Conservation (phyloP, 208 protist species). For the Jaenimonas drosophilae region DNA sequence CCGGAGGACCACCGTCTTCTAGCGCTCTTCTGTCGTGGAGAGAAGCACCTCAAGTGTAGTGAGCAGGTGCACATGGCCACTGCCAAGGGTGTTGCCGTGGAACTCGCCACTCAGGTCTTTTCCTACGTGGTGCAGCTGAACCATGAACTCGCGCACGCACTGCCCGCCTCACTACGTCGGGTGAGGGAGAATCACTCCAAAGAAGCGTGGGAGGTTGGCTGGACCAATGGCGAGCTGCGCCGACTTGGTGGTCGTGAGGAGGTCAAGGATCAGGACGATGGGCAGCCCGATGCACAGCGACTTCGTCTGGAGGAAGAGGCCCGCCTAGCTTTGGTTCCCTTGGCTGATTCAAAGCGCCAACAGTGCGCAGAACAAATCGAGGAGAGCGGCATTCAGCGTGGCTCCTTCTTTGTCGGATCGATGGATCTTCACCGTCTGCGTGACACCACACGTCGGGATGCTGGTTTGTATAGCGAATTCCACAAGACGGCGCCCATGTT, state of each 20-base stretch:
- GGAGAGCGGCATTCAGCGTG: conserved; percentile 35
- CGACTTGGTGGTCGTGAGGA: not conserved
- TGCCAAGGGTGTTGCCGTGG: conserved; percentile 17
- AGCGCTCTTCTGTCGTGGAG: conserved; percentile 55
- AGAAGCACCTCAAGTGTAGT: conserved; percentile 72
- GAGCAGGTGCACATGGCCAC: conserved; percentile 45
- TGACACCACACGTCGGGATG: conserved; percentile 36
- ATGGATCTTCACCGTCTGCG: conserved; percentile 50
- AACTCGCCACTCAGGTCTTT: conserved; percentile 77
- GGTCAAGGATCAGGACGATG: conserved; percentile 5
- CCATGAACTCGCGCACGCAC: conserved; percentile 28
- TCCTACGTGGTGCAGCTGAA: conserved; percentile 76
- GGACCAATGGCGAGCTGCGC: conserved; percentile 63
- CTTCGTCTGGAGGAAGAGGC: conserved; percentile 13
- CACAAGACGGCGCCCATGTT: conserved; percentile 71
- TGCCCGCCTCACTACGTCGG: conserved; percentile 28
- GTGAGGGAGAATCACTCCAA: conserved; percentile 58
- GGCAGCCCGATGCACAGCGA: conserved; percentile 19
- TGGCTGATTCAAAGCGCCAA: conserved; percentile 35
- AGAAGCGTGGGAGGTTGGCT: conserved; percentile 76
- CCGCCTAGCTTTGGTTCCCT: conserved; percentile 23
- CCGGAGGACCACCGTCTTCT: conserved; percentile 44
- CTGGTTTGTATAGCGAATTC: conserved; percentile 55
- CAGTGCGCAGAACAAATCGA: conserved; percentile 49
- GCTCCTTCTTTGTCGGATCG: conserved; percentile 80